Percentiles rank a stretch among this genome's conserved stretches.
Evolutionary conservation across 2,329 filamentous ascomycete genomes (phyloP).

Genomic region (Didymellaceae sp.): DNA sequence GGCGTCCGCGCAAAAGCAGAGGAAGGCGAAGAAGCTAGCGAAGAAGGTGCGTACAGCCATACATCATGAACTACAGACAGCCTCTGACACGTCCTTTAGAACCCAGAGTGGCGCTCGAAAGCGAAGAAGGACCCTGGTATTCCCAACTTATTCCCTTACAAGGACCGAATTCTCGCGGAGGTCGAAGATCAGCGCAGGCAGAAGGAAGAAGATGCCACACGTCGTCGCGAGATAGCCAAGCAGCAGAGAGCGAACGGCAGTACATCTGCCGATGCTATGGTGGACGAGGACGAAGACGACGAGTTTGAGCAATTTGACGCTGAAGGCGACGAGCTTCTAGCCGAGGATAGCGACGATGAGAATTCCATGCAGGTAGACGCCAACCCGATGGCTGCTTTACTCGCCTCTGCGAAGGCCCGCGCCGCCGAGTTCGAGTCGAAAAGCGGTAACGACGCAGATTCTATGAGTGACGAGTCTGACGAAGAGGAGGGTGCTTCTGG

Average conservation of each 20-base stretch:
- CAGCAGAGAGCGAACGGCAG: slow-evolving; percentile 49
- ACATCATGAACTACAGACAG: not conserved
- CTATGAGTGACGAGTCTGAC: slow-evolving; percentile 60
- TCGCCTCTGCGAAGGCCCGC: slow-evolving; percentile 81
- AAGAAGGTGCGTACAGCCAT: slow-evolving; percentile 68
- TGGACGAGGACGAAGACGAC: slow-evolving; percentile 44
- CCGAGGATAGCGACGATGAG: slow-evolving; percentile 61
- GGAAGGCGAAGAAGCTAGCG: slow-evolving; percentile 83
- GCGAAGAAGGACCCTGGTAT: slow-evolving; percentile 98
- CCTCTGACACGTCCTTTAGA: slow-evolving; percentile 59
- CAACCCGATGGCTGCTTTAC: slow-evolving; percentile 90
- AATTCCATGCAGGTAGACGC: slow-evolving; percentile 69
- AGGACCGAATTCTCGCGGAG: slow-evolving; percentile 91
- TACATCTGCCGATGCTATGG: slow-evolving; percentile 44
- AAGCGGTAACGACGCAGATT: slow-evolving; percentile 65
- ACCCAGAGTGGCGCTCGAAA: slow-evolving; percentile 94
- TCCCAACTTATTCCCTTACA: slow-evolving; percentile 96
- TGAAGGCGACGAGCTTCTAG: slow-evolving; percentile 63
- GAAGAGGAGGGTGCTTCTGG: slow-evolving; percentile 47
- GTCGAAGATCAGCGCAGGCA: slow-evolving; percentile 85
- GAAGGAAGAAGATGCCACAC: slow-evolving; percentile 77
- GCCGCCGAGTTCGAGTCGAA: slow-evolving; percentile 76
- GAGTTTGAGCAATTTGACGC: slow-evolving; percentile 44
- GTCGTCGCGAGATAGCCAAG: slow-evolving; percentile 72
- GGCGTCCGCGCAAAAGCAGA: slow-evolving; percentile 85